Evolutionary conservation across 768 basidiomycete genomes (phyloP).

Genomic region (Tephrocybe rancida): DNA sequence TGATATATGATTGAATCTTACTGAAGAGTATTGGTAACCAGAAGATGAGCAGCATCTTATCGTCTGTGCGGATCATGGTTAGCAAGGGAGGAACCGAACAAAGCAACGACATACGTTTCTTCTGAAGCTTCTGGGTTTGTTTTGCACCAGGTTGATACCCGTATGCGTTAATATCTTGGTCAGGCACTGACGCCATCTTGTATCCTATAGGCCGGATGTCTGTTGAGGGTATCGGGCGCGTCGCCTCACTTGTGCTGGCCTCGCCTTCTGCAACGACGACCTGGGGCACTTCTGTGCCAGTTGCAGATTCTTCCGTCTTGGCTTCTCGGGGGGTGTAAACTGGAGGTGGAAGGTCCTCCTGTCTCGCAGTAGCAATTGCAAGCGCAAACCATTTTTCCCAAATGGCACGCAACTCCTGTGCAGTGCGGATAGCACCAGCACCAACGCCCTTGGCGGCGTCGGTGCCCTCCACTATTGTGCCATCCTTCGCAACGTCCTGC

Average conservation of each 20-base stretch:
- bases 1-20: constrained; percentile 40
- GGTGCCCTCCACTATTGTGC: constrained; percentile 25
- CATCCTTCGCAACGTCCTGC: constrained; percentile 31
- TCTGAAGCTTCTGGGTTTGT: constrained; percentile 49
- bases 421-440: constrained; percentile 45
- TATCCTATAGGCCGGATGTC: constrained; percentile 48
- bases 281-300: constrained; percentile 10
- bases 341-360: constrained; percentile 65
- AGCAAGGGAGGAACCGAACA: neutral
- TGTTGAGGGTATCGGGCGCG: constrained; percentile 23
- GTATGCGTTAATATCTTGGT: constrained; percentile 70
- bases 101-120: constrained; percentile 61
- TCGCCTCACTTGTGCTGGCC: constrained; percentile 1
- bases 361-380: constrained; percentile 49
- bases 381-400: constrained; percentile 80
- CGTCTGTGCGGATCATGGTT: constrained; percentile 48
- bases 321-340: constrained; percentile 69
- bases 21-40: constrained; percentile 85
- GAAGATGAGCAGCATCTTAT: constrained; percentile 83
- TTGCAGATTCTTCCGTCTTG: constrained; percentile 16
- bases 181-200: constrained; percentile 51
- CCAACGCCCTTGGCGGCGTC: constrained; percentile 39
- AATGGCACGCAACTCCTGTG: constrained; percentile 66
- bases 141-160: constrained; percentile 59
- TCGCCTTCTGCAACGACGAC: constrained; percentile 11